Base-by-base conservation (phyloP, 257 asterid genomes). In the Rhazya stricta region DNA sequence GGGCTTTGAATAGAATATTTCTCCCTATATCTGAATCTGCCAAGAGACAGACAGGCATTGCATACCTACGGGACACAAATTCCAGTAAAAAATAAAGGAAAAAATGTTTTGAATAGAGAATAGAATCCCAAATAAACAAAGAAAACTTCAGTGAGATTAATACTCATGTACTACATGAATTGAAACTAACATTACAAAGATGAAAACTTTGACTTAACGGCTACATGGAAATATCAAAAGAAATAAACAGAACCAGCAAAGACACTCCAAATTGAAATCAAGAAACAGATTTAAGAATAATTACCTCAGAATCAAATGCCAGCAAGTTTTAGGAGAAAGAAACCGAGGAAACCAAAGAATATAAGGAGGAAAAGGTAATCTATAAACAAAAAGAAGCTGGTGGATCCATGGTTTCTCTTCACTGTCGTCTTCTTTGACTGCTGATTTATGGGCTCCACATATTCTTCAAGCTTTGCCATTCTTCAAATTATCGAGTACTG, bases 301-400 rank as follows among this genome's bases (percentile, higher is more conserved):
- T 69, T 74, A 88, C 91, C 91, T 79, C 30, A 36, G 75, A 78
- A 82, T 87, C 83, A 89, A 80, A 89, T 81, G 23, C 90, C 95
- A 66, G 81, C 57, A 79, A 89, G 68, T 78, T 86, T 89, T 88
- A 58, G 80, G 73, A 91, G 86, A 67, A 91, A 71, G 88, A 82
- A 91, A 81, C 76, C 60, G 77, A 91, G 93, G 81, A 91, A 89
- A 62, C 85, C 78, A 81, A 89, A 85, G 89, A 91, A 91, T n/a
- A 86, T 83, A 79, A 63, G 77, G 80, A 91, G 78, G 85, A 89
- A 89, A 80, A 91, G 80, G 83, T 78, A 81, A 76, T 84, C 87
- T 12, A 84, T n/a, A 10, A 76, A 78, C 29, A 81, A 80, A 18
- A 81, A 84, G 67, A 84, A 62, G 6, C 53, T 56, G 32, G 85